A percentile compares a stretch with the other conserved stretches of the same genome.
Evolutionary conservation across 2,329 filamentous ascomycete genomes (phyloP).

Genomic region (Cercospora nicotianae): DNA sequence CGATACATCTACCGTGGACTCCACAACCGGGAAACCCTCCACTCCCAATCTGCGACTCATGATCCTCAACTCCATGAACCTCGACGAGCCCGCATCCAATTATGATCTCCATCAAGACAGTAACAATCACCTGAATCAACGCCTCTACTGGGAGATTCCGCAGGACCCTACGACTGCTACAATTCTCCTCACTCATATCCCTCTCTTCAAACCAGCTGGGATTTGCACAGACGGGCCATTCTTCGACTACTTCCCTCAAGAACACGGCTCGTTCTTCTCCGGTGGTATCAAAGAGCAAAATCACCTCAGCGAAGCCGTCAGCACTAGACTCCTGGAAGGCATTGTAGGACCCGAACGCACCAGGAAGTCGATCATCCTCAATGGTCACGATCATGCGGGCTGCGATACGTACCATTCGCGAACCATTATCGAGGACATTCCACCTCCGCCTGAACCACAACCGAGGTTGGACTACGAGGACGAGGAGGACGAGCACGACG

Average conservation of each 20-base stretch:
- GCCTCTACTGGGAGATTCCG: conserved; percentile 19
- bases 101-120: conserved; percentile 69
- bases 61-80: conserved; percentile 88
- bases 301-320: conserved; percentile 73
- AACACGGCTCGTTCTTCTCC: conserved; percentile 48
- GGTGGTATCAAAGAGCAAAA: conserved; percentile 88
- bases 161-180: conserved; percentile 61
- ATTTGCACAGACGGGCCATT: conserved; percentile 81
- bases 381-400: conserved; percentile 92
- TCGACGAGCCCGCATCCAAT: conserved; percentile 77
- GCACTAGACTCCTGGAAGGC: conserved; percentile 71
- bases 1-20: conserved; percentile 28
- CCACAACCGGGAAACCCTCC: not conserved
- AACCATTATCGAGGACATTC: not conserved
- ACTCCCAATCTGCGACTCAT: conserved; percentile 74
- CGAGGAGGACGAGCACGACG: not conserved
- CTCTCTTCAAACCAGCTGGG: conserved; percentile 78
- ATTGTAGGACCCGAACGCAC: conserved; percentile 76
- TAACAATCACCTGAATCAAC: conserved; percentile 60
- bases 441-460: not conserved
- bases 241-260: conserved; percentile 70
- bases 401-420: conserved; percentile 76
- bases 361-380: conserved; percentile 75
- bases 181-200: conserved; percentile 86
- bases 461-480: not conserved